Conservation (phyloP, 2,329 filamentous ascomycete genomes). For the Parascedosporium putredinis region DNA sequence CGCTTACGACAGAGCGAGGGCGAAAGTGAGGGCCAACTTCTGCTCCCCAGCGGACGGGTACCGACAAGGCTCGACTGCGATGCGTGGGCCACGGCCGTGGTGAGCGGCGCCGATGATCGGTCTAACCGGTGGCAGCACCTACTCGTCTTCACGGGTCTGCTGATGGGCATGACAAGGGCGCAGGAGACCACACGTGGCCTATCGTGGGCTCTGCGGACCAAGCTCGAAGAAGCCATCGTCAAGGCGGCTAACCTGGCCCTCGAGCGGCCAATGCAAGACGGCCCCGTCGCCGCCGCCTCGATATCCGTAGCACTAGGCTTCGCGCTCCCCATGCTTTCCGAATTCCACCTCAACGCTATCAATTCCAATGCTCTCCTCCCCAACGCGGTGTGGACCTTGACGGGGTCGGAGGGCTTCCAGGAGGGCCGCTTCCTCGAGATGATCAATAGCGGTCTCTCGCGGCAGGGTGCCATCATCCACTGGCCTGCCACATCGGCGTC, state of each 20-base stretch:
- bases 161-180: conserved; percentile 58
- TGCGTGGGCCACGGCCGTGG: conserved; percentile 45
- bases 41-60: conserved; percentile 15
- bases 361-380: conserved; percentile 63
- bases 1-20: conserved; percentile 35
- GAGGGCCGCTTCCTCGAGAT: conserved; percentile 64
- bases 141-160: conserved; percentile 66
- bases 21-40: no score
- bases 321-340: conserved; percentile 61
- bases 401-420: conserved; percentile 63
- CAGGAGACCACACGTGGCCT: conserved; percentile 31
- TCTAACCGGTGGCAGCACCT: conserved; percentile 72
- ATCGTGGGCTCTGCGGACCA: conserved; percentile 51
- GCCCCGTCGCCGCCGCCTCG: conserved; percentile 31
- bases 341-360: conserved; percentile 44
- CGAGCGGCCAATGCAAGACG: conserved; percentile 30
- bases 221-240: conserved; percentile 63
- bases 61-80: conserved; percentile 34
- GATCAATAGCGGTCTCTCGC: conserved; percentile 29
- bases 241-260: conserved; percentile 69
- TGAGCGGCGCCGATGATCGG: conserved; percentile 45
- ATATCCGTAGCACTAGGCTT: conserved; percentile 67
- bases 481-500: conserved; percentile 56
- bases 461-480: conserved; percentile 15
- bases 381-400: conserved; percentile 55